Base-by-base conservation (phyloP, 2,329 filamentous ascomycete genomes). In the Didymella exigua region DNA sequence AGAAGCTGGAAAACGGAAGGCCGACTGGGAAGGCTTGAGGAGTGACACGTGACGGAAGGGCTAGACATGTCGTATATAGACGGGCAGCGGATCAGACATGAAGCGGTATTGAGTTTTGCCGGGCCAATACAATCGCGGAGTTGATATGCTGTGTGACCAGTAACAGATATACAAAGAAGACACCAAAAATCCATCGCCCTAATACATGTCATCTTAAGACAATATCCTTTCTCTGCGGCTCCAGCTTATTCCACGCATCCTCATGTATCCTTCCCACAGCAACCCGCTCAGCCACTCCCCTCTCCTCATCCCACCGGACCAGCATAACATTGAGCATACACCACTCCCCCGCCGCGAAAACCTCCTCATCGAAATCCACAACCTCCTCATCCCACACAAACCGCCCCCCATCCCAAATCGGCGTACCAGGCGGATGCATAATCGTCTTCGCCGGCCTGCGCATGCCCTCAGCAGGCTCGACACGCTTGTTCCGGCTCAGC, bases 291-390 rank as follows among this genome's bases (percentile, higher is more conserved):
- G 67, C 65, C 29, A 56, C 37, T 1, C 46, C 52, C 16, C 42
- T 33, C 14, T 59, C 62, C 8, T 63, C 65, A 19, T 65, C 61
- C 68, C 68, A 71, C 37, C 66, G 62, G 8, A 74, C 65, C 31
- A 74, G 45, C 63, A 74, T 66, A 6, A 73, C 68, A 50, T 73
- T 74, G 5, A 71, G 50, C 69, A 72, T 64, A 31, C 64, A 68
- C 70, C 70, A 74, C 18, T 66, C 62, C 4, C 65, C 67, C 10
- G 45, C n/a, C 8, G 45, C 46, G 34, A 65, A 72, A 0, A 59
- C 38, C 7, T 54, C 49, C 3, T 67, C 67, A 24, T 71, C 64
- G 18, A 65, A 68, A 36, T 73, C 70, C 3, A 56, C 50, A 29
- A 73, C 55, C 18, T 66, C 56, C 27, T 68, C 43, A 13, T 72